phyloP scores from a whole-genome alignment of 2,329 filamentous ascomycete species.

The Trichoderma polysporum region DNA sequence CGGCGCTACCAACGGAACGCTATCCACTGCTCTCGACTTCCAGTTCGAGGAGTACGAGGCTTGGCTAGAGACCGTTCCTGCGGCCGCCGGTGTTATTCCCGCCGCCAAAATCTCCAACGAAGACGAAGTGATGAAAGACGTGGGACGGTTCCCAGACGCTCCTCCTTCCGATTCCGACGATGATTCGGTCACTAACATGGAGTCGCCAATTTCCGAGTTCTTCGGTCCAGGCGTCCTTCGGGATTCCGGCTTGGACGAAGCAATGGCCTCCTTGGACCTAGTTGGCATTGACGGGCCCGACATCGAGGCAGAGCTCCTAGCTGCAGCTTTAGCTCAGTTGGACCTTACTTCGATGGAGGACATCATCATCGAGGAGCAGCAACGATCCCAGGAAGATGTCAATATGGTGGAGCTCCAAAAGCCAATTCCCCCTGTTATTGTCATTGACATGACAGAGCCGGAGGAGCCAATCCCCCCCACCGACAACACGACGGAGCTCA shows the following conservation, averaged over 20 bases:
- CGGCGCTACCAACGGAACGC: neutral
- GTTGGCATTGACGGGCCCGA: neutral
- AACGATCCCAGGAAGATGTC: slow-evolving; percentile 9
- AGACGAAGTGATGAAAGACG: slow-evolving; percentile 6
- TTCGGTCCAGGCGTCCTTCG: slow-evolving; percentile 6
- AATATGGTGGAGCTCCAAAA: slow-evolving; percentile 9
- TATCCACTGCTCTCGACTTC: neutral
- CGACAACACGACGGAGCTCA: slow-evolving; percentile 10
- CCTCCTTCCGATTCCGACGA: neutral
- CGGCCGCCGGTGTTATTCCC: neutral
- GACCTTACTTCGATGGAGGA: neutral
- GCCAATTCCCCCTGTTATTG: slow-evolving; percentile 3
- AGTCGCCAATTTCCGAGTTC: neutral
- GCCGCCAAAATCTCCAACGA: neutral
- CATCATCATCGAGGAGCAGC: slow-evolving; percentile 9
- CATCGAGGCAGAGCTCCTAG: slow-evolving; percentile 12
- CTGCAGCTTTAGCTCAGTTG: slow-evolving; percentile 19
- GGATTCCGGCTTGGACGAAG: slow-evolving; percentile 9
- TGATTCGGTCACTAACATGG: neutral
- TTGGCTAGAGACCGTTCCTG: neutral
- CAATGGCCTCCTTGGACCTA: slow-evolving; percentile 2
- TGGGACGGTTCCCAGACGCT: neutral
- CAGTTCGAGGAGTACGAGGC: neutral
- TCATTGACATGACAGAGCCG: slow-evolving; percentile 4
- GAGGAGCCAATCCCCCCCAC: neutral